These are phyloP conservation scores for Saccharomycopsis crataegensis DNA, from an alignment of 1,139 yeast genomes.

Conservation along the genomic window DNA sequence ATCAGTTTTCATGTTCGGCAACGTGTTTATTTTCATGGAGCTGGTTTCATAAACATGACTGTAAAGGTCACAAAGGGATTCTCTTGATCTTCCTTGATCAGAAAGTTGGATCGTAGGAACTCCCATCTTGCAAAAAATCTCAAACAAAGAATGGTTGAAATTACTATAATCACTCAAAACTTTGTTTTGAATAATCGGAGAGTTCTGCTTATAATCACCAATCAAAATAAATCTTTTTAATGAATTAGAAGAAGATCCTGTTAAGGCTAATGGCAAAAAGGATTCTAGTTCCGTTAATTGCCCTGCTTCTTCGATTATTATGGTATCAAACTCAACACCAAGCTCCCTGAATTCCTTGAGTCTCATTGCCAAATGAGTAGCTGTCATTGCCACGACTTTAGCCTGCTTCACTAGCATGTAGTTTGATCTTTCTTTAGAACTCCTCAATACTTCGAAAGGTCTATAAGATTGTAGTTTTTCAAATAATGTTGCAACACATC, in stretches of 20 bases:
- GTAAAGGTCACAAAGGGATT: conserved; percentile 25
- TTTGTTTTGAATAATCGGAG: conserved; percentile 23
- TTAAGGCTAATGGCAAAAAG: conserved; percentile 26
- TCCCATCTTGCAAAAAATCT: conserved; percentile 25
- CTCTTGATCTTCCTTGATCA: conserved; percentile 26
- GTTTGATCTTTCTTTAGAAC: conserved; percentile 22
- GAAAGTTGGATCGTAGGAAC: conserved; percentile 24
- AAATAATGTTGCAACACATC: conserved; percentile 27
- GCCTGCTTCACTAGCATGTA: conserved; percentile 27
- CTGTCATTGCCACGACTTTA: conserved; percentile 30
- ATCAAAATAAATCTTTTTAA: conserved; percentile 28
- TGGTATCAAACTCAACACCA: conserved; percentile 25
- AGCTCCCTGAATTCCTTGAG: conserved; percentile 18
- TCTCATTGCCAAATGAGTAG: conserved; percentile 24
- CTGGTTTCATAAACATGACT: conserved; percentile 23
- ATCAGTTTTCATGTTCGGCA: not conserved
- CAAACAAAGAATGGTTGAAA: conserved; percentile 26
- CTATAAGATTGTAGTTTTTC: conserved; percentile 27
- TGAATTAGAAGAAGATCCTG: not conserved
- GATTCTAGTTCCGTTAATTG: conserved; percentile 30
- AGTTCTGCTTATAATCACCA: conserved; percentile 29
- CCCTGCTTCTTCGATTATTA: conserved; percentile 32
- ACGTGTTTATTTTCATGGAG: not conserved
- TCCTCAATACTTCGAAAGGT: conserved; percentile 29
- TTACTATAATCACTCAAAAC: conserved; percentile 21